These are phyloP conservation scores for Saccharomycopsis javanensis DNA, from an alignment of 805 yeast species.

Conservation along the genomic window DNA sequence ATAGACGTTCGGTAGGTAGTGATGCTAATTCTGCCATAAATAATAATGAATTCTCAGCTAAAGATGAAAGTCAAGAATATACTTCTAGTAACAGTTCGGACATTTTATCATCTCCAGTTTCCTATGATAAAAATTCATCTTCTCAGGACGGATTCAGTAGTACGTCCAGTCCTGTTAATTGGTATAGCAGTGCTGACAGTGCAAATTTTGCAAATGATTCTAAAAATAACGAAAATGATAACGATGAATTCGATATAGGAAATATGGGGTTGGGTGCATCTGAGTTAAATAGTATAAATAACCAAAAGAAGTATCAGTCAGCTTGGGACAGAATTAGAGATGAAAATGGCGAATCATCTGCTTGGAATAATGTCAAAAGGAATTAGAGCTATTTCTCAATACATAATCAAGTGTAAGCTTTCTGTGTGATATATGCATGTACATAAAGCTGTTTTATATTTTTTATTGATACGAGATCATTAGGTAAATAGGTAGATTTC, in stretches of 20 bases:
- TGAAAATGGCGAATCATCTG: slow-evolving; percentile 1
- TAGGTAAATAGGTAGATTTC: background rate
- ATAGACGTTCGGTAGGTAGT: background rate
- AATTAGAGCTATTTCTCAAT: background rate
- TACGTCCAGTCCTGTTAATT: background rate
- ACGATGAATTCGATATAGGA: slow-evolving; percentile 5
- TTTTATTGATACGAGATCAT: no score
- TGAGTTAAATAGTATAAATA: background rate
- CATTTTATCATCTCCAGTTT: background rate
- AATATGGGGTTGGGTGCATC: slow-evolving; percentile 9
- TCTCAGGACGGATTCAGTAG: background rate
- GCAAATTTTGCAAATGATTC: background rate
- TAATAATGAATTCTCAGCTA: background rate
- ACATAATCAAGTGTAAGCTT: background rate
- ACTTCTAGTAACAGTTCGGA: no score
- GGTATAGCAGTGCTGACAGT: background rate
- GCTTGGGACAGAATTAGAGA: slow-evolving; percentile 16
- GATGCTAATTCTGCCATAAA: background rate
- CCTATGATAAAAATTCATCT: background rate
- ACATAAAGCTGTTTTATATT: no score
- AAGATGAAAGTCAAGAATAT: no score
- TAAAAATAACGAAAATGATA: background rate
- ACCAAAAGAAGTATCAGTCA: background rate
- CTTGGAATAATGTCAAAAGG: slow-evolving; percentile 8
- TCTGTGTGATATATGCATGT: background rate